Evolutionary conservation across 2,329 filamentous ascomycete genomes (phyloP).

Genomic region (Chaetomium globosum): DNA sequence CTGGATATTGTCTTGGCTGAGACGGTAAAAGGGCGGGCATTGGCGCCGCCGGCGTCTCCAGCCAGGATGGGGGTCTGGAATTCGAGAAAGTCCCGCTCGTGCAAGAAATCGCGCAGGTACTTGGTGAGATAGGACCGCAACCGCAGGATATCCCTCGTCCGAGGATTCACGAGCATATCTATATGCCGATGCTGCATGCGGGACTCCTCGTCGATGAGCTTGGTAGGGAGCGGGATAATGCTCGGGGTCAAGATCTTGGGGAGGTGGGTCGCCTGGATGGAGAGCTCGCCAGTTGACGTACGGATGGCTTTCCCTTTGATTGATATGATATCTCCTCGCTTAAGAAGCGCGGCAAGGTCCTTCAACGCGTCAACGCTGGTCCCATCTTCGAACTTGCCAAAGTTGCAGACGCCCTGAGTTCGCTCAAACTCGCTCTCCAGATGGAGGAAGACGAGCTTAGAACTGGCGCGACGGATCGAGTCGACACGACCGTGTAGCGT

Average conservation of each 20-base stretch:
- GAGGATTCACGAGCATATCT: slow-evolving; percentile 77
- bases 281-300: slow-evolving; percentile 74
- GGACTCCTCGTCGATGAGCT: slow-evolving; percentile 70
- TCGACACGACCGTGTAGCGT: slow-evolving; percentile 63
- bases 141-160: slow-evolving; percentile 68
- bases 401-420: slow-evolving; percentile 76
- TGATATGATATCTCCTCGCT: slow-evolving; percentile 81
- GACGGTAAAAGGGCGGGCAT: slow-evolving; percentile 82
- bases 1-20: slow-evolving; percentile 70
- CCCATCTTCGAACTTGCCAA: slow-evolving; percentile 51
- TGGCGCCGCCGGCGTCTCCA: slow-evolving; percentile 80
- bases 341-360: slow-evolving; percentile 65
- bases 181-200: slow-evolving; percentile 78
- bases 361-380: slow-evolving; percentile 54
- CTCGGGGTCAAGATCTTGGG: slow-evolving; percentile 76
- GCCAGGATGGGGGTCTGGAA: slow-evolving; percentile 90
- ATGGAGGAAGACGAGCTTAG: slow-evolving; percentile 82
- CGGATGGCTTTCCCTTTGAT: slow-evolving; percentile 70
- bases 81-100: slow-evolving; percentile 74
- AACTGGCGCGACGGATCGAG: slow-evolving; percentile 70
- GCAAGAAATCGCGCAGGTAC: slow-evolving; percentile 72
- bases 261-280: slow-evolving; percentile 67
- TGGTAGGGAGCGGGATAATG: slow-evolving; percentile 75
- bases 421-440: slow-evolving; percentile 71
- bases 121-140: slow-evolving; percentile 75